These are phyloP conservation scores for Oryza meyeriana DNA, from an alignment of 176 grass and related monocot species.

Conservation along the genomic window DNA sequence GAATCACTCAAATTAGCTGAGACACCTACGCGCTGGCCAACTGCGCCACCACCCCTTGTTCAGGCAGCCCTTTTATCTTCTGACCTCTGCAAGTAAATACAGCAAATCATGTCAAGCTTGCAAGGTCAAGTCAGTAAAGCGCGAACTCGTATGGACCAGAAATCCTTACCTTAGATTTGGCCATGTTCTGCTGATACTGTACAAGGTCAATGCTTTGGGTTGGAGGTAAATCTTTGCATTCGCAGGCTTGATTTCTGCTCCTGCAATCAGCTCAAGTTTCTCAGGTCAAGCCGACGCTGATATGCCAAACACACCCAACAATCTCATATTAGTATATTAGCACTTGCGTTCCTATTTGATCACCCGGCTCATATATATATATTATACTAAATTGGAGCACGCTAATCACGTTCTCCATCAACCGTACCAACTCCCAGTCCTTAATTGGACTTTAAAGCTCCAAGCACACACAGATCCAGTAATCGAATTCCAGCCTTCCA, in stretches of 20 bases:
- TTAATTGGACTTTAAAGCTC: background rate
- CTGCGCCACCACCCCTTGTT: constrained; percentile 54
- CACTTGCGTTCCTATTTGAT: background rate
- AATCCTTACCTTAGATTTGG: background rate
- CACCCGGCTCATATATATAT: background rate
- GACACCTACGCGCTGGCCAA: constrained; percentile 82
- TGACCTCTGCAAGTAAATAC: background rate
- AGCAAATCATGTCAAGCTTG: background rate
- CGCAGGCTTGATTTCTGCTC: background rate
- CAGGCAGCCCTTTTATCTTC: background rate
- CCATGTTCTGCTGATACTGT: background rate
- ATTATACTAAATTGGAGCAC: background rate
- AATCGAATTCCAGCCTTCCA: background rate
- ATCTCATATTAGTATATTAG: background rate
- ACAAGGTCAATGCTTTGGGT: background rate
- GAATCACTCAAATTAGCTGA: constrained; percentile 56
- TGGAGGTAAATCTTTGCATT: background rate
- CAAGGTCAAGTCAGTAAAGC: background rate
- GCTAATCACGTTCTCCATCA: background rate
- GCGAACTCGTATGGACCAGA: background rate
- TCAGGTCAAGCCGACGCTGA: background rate
- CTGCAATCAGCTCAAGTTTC: background rate
- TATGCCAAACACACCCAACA: background rate
- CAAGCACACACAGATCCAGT: background rate
- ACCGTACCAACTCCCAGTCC: background rate